These are phyloP conservation scores for Russula sp. DNA, from an alignment of 768 basidiomycete genomes.

Conservation along the genomic window DNA sequence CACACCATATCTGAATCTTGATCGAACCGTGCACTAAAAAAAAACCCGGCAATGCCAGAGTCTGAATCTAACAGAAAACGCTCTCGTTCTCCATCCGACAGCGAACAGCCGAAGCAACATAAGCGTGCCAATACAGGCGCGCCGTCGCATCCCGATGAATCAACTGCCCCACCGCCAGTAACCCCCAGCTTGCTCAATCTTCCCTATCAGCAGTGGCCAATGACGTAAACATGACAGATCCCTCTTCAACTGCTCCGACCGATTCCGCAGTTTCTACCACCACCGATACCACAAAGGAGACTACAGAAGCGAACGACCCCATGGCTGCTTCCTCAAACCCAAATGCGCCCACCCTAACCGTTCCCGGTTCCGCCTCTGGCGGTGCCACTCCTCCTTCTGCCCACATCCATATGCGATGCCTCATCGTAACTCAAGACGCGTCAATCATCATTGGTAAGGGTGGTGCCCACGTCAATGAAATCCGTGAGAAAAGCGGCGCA, in stretches of 20 bases:
- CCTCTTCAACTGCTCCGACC: conserved; percentile 36
- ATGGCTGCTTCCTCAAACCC: conserved; percentile 37
- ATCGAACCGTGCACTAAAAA: conserved; percentile 32
- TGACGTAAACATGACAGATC: conserved; percentile 68
- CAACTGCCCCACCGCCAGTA: conserved; percentile 42
- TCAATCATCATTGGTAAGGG: conserved; percentile 98
- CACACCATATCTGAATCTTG: conserved; percentile 44
- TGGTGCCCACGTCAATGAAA: conserved; percentile 96
- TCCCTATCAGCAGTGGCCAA: conserved; percentile 40
- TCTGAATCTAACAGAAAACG: conserved; percentile 81
- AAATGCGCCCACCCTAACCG: conserved; percentile 48
- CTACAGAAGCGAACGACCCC: conserved; percentile 37
- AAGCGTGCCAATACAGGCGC: conserved; percentile 84
- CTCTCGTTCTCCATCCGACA: conserved; percentile 81
- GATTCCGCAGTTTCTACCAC: conserved; percentile 55
- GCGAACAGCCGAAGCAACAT: conserved; percentile 72
- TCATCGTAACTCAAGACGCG: conserved; percentile 99
- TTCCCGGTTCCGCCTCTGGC: conserved; percentile 50
- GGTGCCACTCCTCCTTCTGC: conserved; percentile 60
- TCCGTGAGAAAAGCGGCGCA: conserved; percentile 95
- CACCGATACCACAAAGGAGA: conserved; percentile 49
- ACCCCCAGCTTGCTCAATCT: conserved; percentile 42
- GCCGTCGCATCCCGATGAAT: conserved; percentile 46
- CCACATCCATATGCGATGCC: conserved; percentile 93
- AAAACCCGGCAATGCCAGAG: conserved; percentile 72